Percentiles rank a stretch among this genome's conserved stretches.
phyloP scores from a whole-genome alignment of 1,284 basidiomycete genomes.

The Pseudozyma hubeiensis region DNA sequence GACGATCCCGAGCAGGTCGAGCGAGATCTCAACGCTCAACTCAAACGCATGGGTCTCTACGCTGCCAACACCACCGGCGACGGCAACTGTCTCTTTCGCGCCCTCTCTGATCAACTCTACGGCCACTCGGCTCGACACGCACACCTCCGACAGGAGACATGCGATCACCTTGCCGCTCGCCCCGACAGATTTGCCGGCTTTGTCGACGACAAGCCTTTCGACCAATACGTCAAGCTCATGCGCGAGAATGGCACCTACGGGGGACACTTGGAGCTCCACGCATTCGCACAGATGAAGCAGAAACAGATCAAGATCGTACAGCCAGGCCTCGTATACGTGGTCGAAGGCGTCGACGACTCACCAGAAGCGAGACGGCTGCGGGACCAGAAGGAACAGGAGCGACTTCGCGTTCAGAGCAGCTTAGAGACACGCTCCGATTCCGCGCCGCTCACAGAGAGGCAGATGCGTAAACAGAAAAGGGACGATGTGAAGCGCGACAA shows the following conservation, averaged over 20 bases:
- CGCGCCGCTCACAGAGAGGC: slow-evolving; percentile 46
- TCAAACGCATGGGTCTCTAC: slow-evolving; percentile 63
- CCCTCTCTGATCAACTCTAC: slow-evolving; percentile 75
- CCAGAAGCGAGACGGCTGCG: slow-evolving; percentile 51
- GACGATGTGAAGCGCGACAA: slow-evolving; percentile 42
- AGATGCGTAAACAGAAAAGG: slow-evolving; percentile 39
- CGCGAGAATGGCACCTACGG: slow-evolving; percentile 80
- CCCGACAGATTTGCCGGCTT: slow-evolving; percentile 83
- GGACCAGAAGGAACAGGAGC: slow-evolving; percentile 46
- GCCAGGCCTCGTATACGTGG: slow-evolving; percentile 74
- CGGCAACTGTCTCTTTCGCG: slow-evolving; percentile 68
- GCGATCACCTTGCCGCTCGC: slow-evolving; percentile 81
- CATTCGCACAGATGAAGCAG: slow-evolving; percentile 82
- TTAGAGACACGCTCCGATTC: slow-evolving; percentile 31
- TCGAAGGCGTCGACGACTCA: slow-evolving; percentile 68
- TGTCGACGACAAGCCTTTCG: slow-evolving; percentile 78
- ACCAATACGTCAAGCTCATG: slow-evolving; percentile 62
- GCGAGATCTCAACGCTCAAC: slow-evolving; percentile 59
- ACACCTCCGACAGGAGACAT: slow-evolving; percentile 77
- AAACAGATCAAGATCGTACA: slow-evolving; percentile 90
- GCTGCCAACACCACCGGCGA: slow-evolving; percentile 66
- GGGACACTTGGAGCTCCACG: slow-evolving; percentile 88
- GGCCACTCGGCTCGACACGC: slow-evolving; percentile 80
- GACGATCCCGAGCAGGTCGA: slow-evolving; percentile 64
- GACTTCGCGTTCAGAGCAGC: slow-evolving; percentile 42